Evolutionary conservation across 169 alveolate species (phyloP), one percentile per base, ranked within the genome.

Genomic region (Eimeria acervulina): DNA sequence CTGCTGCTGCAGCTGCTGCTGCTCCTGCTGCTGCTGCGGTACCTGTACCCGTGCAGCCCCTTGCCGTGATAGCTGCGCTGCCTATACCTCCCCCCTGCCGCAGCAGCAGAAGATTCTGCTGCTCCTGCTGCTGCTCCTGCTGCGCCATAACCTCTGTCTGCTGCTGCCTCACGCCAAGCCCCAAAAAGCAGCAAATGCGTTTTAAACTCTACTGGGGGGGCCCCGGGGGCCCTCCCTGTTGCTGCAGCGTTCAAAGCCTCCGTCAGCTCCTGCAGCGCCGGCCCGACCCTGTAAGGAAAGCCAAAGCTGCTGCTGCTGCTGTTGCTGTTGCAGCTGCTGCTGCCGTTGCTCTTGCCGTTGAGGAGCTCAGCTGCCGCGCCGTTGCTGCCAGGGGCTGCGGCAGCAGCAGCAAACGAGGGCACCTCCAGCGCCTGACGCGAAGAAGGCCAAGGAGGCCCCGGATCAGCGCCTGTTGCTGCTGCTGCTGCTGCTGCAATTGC

Each of bases 171-270:
- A 15, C 93, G 52, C 52, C 93, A n/a, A 33, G 93, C 93, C 36
- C 93, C 93, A 84, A 84, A 84, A 15, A 84, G 93, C 52, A 84
- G 93, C 93, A 84, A 38, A n/a, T 84, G 93, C 31, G 78, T 31
- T 33, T 84, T 19, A 59, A 55, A 84, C 26, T 31, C 93, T 3
- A 26, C 93, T 12, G 47, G 78, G 93, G 31, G n/a, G 51, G 44
- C 90, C 19, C 70, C 31, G 19, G 33, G 36, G 51, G 93, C 93
- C 78, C 78, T 59, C 7, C 93, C 93, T 0, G 80, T 84, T 84
- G 93, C 52, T 55, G 93, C 93, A 13, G 61, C 80, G 1, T 84
- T 23, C 12, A 84, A 68, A 15, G 33, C 80, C 59, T 84, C 59
- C 7, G 74, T 84, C 40, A 59, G 78, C 36, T 40, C 93, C 52